These are phyloP conservation scores for Monosporozyma siamensis DNA, from an alignment of 805 yeast species.

Conservation along the genomic window DNA sequence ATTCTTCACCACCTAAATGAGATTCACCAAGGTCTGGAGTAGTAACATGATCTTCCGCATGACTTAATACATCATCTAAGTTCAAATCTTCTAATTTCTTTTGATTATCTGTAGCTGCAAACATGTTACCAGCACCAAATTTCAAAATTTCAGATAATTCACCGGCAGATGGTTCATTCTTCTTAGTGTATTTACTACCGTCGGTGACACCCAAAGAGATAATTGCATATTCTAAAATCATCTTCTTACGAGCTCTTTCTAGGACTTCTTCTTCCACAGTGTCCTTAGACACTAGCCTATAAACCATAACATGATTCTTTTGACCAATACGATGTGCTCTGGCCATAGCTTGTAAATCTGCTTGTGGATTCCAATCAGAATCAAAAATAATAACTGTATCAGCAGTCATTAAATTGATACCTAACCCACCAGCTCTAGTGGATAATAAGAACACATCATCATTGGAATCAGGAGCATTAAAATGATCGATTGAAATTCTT, in stretches of 20 bases:
- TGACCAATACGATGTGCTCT: slow-evolving; percentile 99
- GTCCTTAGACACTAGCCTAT: slow-evolving; percentile 94
- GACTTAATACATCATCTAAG: slow-evolving; percentile 88
- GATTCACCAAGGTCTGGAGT: slow-evolving; percentile 95
- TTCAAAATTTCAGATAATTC: slow-evolving; percentile 89
- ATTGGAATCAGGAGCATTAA: slow-evolving; percentile 84
- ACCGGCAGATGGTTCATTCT: slow-evolving; percentile 68
- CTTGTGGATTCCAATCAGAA: slow-evolving; percentile 99
- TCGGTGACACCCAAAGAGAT: slow-evolving; percentile 94
- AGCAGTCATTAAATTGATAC: slow-evolving; percentile 97
- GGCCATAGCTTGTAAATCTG: slow-evolving; percentile 99
- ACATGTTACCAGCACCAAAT: slow-evolving; percentile 98
- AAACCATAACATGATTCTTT: slow-evolving; percentile 94
- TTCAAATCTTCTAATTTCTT: slow-evolving; percentile 91
- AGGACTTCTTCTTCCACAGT: slow-evolving; percentile 96
- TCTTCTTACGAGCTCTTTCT: slow-evolving; percentile 94
- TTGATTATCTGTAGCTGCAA: slow-evolving; percentile 89
- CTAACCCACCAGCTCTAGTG: slow-evolving; percentile 98
- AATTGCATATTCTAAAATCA: slow-evolving; percentile 96
- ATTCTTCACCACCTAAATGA: slow-evolving; percentile 97
- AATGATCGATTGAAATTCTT: slow-evolving; percentile 91
- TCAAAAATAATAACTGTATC: slow-evolving; percentile 97
- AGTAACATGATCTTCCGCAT: slow-evolving; percentile 95
- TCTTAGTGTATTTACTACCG: slow-evolving; percentile 38
- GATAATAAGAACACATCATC: slow-evolving; percentile 86